Evolutionary conservation across 768 basidiomycete genomes (phyloP).

Genomic region (Cyathus striatus): DNA sequence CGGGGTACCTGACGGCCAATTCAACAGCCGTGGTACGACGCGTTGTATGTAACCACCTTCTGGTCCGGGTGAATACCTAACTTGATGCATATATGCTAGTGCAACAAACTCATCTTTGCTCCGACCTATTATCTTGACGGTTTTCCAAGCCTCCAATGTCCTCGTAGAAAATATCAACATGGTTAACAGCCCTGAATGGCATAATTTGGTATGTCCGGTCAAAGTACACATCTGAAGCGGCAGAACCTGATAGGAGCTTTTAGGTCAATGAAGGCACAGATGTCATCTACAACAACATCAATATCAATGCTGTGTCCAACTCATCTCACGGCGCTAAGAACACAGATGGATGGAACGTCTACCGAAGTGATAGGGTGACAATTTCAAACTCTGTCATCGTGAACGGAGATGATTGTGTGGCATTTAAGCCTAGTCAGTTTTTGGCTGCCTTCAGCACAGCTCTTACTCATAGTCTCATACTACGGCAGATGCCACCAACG

Average conservation of each 20-base stretch:
- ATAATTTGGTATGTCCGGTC: slow-evolving; percentile 35
- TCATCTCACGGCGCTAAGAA: slow-evolving; percentile 38
- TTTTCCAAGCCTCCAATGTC: slow-evolving; percentile 47
- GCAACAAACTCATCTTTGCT: slow-evolving; percentile 38
- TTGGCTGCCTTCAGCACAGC: neutral
- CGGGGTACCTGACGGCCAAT: too few species aligned
- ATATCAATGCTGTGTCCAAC: slow-evolving; percentile 39
- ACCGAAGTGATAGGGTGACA: slow-evolving; percentile 45
- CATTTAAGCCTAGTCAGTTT: slow-evolving; percentile 45
- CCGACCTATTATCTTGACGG: slow-evolving; percentile 51
- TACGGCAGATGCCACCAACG: slow-evolving; percentile 38
- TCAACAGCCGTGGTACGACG: slow-evolving; percentile 50
- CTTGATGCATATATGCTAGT: slow-evolving; percentile 15
- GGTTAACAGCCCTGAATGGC: slow-evolving; percentile 49
- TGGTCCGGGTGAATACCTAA: neutral
- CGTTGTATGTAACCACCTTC: slow-evolving; percentile 26
- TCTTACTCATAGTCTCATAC: too few species aligned
- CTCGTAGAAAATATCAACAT: slow-evolving; percentile 41
- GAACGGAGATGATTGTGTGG: slow-evolving; percentile 58
- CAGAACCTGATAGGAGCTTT: neutral
- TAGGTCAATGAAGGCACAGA: slow-evolving; percentile 45
- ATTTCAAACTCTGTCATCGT: slow-evolving; percentile 46
- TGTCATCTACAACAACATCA: slow-evolving; percentile 41
- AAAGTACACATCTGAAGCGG: neutral
- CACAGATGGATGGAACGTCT: slow-evolving; percentile 64